phyloP scores from a whole-genome alignment of 73 alveolate genomes.

The Tetrahymena elliotti region DNA sequence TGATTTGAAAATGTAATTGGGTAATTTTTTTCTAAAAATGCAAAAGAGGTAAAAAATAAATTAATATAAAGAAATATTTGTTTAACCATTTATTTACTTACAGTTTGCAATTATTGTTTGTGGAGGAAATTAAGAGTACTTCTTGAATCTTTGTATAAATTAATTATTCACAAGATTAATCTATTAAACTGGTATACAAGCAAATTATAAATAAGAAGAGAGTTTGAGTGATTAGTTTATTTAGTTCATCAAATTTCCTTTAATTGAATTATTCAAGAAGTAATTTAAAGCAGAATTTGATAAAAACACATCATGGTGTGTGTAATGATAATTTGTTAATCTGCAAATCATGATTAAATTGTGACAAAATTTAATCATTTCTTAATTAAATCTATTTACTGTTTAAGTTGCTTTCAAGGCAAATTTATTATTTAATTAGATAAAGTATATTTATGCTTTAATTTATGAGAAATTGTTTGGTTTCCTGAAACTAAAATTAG shows the following conservation, averaged over 20 bases:
- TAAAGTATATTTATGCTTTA: no score
- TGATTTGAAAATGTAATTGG: not conserved
- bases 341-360: not conserved
- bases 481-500: no score
- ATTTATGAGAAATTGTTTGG: not conserved
- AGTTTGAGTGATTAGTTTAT: no score
- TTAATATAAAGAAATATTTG: not conserved
- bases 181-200: no score
- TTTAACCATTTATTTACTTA: not conserved
- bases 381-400: not conserved
- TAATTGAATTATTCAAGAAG: not conserved
- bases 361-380: no score
- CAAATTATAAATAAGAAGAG: no score
- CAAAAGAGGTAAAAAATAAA: not conserved
- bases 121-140: not conserved
- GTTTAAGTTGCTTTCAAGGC: not conserved
- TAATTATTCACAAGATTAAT: no score
- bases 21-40: not conserved
- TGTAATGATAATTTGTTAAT: not conserved
- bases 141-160: not conserved
- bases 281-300: not conserved
- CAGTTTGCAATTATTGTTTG: not conserved
- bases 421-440: not conserved
- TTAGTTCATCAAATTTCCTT: no score
- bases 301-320: not conserved